A percentile compares a stretch with the other conserved stretches of the same genome.
Conservation (phyloP, 169 alveolate species). For the Eimeria acervulina region DNA sequence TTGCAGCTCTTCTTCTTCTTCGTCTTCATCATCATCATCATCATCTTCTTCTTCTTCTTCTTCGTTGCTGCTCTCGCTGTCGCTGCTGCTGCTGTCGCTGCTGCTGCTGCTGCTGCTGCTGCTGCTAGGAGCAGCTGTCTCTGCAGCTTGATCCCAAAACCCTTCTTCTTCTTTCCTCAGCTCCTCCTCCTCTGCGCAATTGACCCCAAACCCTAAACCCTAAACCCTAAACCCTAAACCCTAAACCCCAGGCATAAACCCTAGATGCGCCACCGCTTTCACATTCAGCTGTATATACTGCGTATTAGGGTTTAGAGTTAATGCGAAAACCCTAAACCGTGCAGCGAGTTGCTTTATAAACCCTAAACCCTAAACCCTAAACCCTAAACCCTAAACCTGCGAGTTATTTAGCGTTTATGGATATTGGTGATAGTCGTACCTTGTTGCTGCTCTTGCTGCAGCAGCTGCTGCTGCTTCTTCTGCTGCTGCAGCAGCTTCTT, state of each 20-base stretch:
- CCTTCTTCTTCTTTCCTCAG: background rate
- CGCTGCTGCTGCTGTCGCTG: slow-evolving; percentile 16
- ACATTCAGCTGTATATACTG: too few species aligned
- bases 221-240: slow-evolving; percentile 30
- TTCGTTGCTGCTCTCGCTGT: background rate
- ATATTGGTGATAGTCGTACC: background rate
- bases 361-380: slow-evolving; percentile 37
- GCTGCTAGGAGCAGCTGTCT: slow-evolving; percentile 31
- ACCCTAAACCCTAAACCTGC: background rate
- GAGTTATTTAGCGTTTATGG: background rate
- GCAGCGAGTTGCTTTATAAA: background rate
- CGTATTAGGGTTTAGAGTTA: too few species aligned
- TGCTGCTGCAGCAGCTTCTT: slow-evolving; percentile 40
- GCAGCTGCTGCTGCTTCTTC: slow-evolving; percentile 41
- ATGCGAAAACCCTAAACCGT: background rate
- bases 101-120: slow-evolving; percentile 57
- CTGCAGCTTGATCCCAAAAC: slow-evolving; percentile 10
- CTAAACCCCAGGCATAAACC: background rate
- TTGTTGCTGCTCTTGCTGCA: slow-evolving; percentile 35
- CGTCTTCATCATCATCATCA: background rate
- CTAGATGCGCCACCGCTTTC: too few species aligned
- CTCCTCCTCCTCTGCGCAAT: slow-evolving; percentile 28
- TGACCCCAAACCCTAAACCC: slow-evolving; percentile 26
- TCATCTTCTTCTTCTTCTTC: background rate
- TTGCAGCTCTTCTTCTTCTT: background rate